Base-by-base conservation (phyloP, 495 filamentous ascomycete species). In the Stereocaulon alpinum region DNA sequence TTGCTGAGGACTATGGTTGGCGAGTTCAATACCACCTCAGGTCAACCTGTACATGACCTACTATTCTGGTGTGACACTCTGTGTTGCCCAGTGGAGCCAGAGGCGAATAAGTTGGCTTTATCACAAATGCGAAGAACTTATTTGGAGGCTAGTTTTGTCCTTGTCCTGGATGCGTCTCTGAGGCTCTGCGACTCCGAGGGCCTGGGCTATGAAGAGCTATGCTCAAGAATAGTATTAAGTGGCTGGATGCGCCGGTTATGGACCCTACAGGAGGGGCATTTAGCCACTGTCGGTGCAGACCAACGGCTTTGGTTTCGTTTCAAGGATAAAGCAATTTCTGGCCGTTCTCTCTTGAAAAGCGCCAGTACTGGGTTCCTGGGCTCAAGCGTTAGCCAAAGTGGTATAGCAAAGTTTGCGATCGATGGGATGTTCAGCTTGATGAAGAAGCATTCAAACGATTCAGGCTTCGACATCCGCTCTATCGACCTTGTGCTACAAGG, bases 41-140 rank as follows among this genome's bases (percentile, higher is more conserved):
- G 18, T 20, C 2, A 55, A 6, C 27, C 30, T 7, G 12, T 27
- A 12, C 11, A 48, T 18, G 57, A 55, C 18, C 15, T 57, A 6
- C 17, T 64, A 3, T 20, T 61, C 5, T 64, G 54, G 59, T 50
- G 57, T 41, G 63, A 64, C 30, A 64, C 63, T 11, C 57, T 62
- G 0, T 62, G 59, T 41, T 58, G 53, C 41, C 63, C 63, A 0
- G 29, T 59, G 10, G 29, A 56, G 18, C 27, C 29, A 24, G 37
- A 37, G 7, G 57, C 48, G 1, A 61, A 62, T 12, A 15, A 17
- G 5, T 24, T 57, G 37, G 51, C 58, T 3, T 48, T 64, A 15
- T 34, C 17, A 5, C 30, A 17, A 14, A 58, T 64, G 59, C 24
- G 40, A 20, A n/a, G 27, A 17, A 54, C 59, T 6, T 64, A 64